These are phyloP conservation scores for Camellia oleifera DNA, from an alignment of 179 eudicot species.

Conservation along the genomic window DNA sequence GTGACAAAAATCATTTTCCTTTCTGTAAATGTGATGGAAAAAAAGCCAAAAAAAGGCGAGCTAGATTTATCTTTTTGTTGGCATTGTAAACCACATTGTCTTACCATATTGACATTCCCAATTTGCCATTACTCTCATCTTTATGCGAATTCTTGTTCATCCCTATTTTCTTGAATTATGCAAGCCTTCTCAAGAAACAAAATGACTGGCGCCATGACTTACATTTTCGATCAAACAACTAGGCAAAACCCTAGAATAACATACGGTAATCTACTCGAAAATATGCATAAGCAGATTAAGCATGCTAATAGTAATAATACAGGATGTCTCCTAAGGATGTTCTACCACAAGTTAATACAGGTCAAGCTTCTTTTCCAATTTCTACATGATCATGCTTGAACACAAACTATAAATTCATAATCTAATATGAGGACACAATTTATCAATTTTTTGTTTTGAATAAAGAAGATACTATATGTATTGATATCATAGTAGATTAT, in stretches of 20 bases:
- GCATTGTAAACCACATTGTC: too few relatives aligned
- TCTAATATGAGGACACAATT: too few relatives aligned
- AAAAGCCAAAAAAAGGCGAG: too few relatives aligned
- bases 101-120: too few relatives aligned
- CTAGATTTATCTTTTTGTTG: neutral
- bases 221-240: neutral
- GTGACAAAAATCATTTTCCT: too few relatives aligned
- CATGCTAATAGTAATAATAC: slow-evolving; percentile 23
- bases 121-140: too few relatives aligned
- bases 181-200: slow-evolving; percentile 6
- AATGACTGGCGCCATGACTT: slow-evolving; percentile 12
- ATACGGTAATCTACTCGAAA: neutral
- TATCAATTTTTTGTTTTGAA: too few relatives aligned
- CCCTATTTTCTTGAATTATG: neutral
- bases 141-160: neutral
- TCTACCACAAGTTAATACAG: slow-evolving; percentile 52
- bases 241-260: neutral
- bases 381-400: neutral
- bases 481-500: too few relatives aligned
- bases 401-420: too few relatives aligned
- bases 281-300: slow-evolving; percentile 24
- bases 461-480: too few relatives aligned
- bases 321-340: slow-evolving; percentile 31
- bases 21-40: too few relatives aligned
- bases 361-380: slow-evolving; percentile 21